Percentiles rank a stretch among this genome's conserved stretches.
Evolutionary conservation across 345 rosid genomes (phyloP).

Genomic region (Gossypium longicalyx): DNA sequence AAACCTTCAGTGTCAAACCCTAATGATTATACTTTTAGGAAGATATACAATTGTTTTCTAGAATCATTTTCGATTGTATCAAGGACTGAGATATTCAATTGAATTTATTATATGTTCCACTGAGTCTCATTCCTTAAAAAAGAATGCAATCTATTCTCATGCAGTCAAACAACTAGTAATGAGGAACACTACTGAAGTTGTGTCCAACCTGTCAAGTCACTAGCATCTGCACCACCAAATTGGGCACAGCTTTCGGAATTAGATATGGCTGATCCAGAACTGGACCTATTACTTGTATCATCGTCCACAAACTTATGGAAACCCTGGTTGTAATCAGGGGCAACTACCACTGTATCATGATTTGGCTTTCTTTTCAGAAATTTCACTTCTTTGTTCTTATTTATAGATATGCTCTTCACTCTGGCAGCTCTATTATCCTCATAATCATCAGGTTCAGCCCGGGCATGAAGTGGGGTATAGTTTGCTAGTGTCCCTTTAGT

Average conservation of each 20-base stretch:
- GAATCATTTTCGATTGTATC: neutral
- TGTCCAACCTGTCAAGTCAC: conserved; percentile 84
- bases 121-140: neutral
- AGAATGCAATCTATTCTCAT: neutral
- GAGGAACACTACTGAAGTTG: neutral
- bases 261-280: conserved; percentile 96
- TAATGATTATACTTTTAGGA: neutral
- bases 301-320: conserved; percentile 62
- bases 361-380: conserved; percentile 68
- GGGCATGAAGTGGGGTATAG: conserved; percentile 72
- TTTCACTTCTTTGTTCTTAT: conserved; percentile 58
- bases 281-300: conserved; percentile 85
- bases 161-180: conserved; percentile 4
- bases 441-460: conserved; percentile 48
- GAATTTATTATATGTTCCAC: neutral
- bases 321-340: conserved; percentile 45
- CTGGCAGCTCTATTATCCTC: conserved; percentile 48
- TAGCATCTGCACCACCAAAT: conserved; percentile 76
- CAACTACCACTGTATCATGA: conserved; percentile 38
- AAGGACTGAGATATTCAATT: conserved; percentile 2
- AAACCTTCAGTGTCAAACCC: neutral
- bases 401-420: conserved; percentile 42
- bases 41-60: neutral
- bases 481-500: conserved; percentile 73
- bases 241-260: conserved; percentile 96